Percentiles rank a stretch among this genome's conserved stretches.
These are phyloP conservation scores for Globisporangium perplexum DNA, from an alignment of 352 stramenopile genomes.

Conservation along the genomic window DNA sequence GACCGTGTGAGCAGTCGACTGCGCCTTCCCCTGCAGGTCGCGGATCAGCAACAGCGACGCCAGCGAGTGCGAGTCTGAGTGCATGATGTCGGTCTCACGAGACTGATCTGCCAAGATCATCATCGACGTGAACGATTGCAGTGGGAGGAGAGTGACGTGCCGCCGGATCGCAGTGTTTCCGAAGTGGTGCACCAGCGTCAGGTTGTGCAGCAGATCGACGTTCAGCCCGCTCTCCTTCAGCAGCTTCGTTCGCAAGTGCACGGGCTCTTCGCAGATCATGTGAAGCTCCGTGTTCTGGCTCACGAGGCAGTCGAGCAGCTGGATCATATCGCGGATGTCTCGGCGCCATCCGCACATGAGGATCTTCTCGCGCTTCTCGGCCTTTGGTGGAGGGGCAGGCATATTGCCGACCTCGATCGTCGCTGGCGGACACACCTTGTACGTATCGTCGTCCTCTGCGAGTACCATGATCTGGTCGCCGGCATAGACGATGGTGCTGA, in stretches of 20 bases:
- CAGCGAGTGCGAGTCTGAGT: slow-evolving; percentile 84
- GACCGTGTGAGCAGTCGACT: slow-evolving; percentile 1
- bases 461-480: slow-evolving; percentile 80
- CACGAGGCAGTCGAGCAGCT: slow-evolving; percentile 72
- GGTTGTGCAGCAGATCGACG: slow-evolving; percentile 36
- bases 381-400: slow-evolving; percentile 19
- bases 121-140: slow-evolving; percentile 72
- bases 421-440: slow-evolving; percentile 51
- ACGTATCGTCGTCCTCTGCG: slow-evolving; percentile 86
- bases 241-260: slow-evolving; percentile 54
- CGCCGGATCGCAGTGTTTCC: slow-evolving; percentile 79
- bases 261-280: slow-evolving; percentile 75
- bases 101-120: slow-evolving; percentile 80
- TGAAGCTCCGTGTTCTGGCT: slow-evolving; percentile 56
- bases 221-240: slow-evolving; percentile 59
- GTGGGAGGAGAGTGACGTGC: slow-evolving; percentile 52
- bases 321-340: slow-evolving; percentile 88
- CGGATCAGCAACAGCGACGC: slow-evolving; percentile 82
- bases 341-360: slow-evolving; percentile 87
- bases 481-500: slow-evolving; percentile 21
- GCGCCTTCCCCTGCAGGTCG: slow-evolving; percentile 48
- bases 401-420: slow-evolving; percentile 32
- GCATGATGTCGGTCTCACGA: slow-evolving; percentile 73
- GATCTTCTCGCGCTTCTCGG: slow-evolving; percentile 44
- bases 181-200: slow-evolving; percentile 60